Base-by-base conservation (phyloP, 2,329 filamentous ascomycete species). In the Zasmidium angulare region DNA sequence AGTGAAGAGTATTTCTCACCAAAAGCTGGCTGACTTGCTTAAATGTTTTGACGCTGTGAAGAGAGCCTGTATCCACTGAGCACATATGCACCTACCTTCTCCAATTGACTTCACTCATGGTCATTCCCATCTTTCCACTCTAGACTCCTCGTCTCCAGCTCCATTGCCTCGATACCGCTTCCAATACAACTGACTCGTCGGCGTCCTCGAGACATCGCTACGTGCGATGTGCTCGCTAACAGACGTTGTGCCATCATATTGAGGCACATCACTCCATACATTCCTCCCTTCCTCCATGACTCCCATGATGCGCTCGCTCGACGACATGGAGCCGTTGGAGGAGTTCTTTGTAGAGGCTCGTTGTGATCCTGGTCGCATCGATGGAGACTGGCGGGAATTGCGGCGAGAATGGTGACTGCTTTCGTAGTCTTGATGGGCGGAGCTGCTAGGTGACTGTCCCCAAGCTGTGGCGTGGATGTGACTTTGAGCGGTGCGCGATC, bases 201-300 rank as follows among this genome's bases (percentile, higher is more conserved):
- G 22, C 14, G 21, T 40, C 4, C 17, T 29, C 12, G 56, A 43
- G n/a, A 54, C 19, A 10, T 50, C 50, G 21, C 56, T 58, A 19
- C 46, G 50, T 7, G 23, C 23, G 6, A 43, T 14, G n/a, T 22
- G 29, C 19, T 56, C 47, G 24, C 24, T 12, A 29, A 51, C 36
- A 2, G 55, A 50, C 17, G 20, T 21, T 3, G 56, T 53, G 43
- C 40, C 50, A 11, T 58, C 46, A 14, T 49, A 53, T 11, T 53
- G 22, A 11, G 50, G n/a, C 10, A 29, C 26, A 7, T 40, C 46
- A 20, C 50, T 58, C 49, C 55, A 49, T 1, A 53, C 26, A 19
- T 53, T 53, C 19, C 55, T 6, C 11, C 55, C 55, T 48, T 58
- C 55, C 17, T 58, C 56, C 50, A 58, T 58, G 6, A 53, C 50